A percentile compares a stretch with the other conserved stretches of the same genome.
These are phyloP conservation scores for Erythrobasidium hasegawianum DNA, from an alignment of 1,284 basidiomycete species.

Conservation along the genomic window DNA sequence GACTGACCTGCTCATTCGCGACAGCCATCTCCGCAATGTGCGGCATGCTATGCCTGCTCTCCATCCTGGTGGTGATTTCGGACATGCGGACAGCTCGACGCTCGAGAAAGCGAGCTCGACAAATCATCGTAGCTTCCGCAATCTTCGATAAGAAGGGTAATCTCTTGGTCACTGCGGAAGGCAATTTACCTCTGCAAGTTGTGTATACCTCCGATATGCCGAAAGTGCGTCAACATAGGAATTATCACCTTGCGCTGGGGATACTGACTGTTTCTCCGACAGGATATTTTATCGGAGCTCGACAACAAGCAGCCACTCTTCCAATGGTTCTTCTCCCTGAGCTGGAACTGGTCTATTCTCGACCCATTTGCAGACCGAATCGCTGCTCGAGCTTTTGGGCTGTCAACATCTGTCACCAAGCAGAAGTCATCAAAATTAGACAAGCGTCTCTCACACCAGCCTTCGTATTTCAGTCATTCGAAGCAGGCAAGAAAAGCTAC, in stretches of 20 bases:
- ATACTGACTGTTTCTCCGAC: background rate
- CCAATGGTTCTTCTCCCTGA: conserved; percentile 56
- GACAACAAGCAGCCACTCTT: conserved; percentile 54
- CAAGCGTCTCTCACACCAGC: conserved; percentile 2
- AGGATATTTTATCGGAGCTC: conserved; percentile 52
- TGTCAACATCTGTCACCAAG: conserved; percentile 15
- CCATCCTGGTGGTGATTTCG: conserved; percentile 50
- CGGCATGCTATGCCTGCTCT: conserved; percentile 52
- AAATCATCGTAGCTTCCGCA: conserved; percentile 54
- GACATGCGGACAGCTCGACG: conserved; percentile 51
- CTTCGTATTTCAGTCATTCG: background rate
- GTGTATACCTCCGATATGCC: conserved; percentile 53
- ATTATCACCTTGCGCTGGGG: too few relatives aligned
- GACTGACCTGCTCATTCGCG: background rate
- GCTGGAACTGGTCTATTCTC: conserved; percentile 55
- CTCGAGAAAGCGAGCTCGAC: conserved; percentile 51
- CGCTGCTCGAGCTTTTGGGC: conserved; percentile 44
- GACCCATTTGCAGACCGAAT: conserved; percentile 53
- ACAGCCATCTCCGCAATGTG: conserved; percentile 54
- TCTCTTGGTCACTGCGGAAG: conserved; percentile 54
- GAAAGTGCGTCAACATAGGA: conserved; percentile 41
- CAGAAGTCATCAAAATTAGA: background rate
- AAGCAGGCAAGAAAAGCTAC: conserved; percentile 40
- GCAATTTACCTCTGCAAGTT: conserved; percentile 54
- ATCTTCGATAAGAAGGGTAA: conserved; percentile 54